These are phyloP conservation scores for Cicer chorassanicum DNA, from an alignment of 306 rosid genomes.

Conservation along the genomic window DNA sequence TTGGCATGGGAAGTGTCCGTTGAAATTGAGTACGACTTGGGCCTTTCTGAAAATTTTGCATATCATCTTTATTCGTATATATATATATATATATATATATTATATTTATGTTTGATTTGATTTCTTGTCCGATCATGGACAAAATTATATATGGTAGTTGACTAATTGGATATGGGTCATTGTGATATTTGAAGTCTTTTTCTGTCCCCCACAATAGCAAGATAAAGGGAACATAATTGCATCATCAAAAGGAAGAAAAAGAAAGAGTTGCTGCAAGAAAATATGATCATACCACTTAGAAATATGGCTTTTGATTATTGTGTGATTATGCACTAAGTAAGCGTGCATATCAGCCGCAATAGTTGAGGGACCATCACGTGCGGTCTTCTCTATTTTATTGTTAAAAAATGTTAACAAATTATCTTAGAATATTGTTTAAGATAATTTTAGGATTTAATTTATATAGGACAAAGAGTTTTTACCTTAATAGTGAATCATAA, in stretches of 20 bases:
- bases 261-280: neutral
- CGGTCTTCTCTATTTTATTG: conserved; percentile 10
- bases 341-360: conserved; percentile 39
- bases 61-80: neutral
- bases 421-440: too few relatives aligned
- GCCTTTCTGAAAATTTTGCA: neutral
- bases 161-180: conserved; percentile 33
- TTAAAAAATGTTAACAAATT: too few relatives aligned
- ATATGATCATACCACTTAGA: conserved; percentile 22
- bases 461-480: too few relatives aligned
- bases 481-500: too few relatives aligned
- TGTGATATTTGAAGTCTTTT: conserved; percentile 37
- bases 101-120: conserved; percentile 39
- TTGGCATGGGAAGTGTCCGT: neutral
- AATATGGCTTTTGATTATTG: conserved; percentile 33
- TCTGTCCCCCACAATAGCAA: conserved; percentile 42
- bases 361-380: conserved; percentile 46
- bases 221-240: conserved; percentile 31
- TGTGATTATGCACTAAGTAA: conserved; percentile 45
- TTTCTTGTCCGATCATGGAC: conserved; percentile 26
- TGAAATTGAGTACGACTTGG: too few relatives aligned
- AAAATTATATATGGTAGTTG: conserved; percentile 40
- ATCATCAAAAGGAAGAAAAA: conserved; percentile 21
- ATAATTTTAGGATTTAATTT: too few relatives aligned
- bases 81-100: neutral